Evolutionary conservation across 1,284 basidiomycete genomes (phyloP).

Genomic region (Schizopora paradoxa): DNA sequence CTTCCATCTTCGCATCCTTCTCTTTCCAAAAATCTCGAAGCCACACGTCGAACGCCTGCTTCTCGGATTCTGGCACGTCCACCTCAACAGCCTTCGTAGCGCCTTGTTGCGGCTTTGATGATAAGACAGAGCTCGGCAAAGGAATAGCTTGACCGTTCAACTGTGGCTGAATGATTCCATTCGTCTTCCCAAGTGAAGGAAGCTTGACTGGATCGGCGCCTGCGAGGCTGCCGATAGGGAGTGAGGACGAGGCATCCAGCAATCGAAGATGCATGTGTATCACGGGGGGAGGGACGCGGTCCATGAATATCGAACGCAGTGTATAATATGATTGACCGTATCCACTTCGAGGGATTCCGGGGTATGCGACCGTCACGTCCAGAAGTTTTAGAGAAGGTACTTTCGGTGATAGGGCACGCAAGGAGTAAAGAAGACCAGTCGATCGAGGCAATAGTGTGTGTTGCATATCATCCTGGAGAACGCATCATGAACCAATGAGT

Average conservation of each 20-base stretch:
- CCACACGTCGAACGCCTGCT: slow-evolving; percentile 78
- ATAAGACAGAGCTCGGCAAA: not conserved
- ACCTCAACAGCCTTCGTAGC: slow-evolving; percentile 34
- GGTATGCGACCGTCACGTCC: slow-evolving; percentile 89
- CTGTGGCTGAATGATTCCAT: too few relatives aligned
- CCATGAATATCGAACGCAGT: slow-evolving; percentile 82
- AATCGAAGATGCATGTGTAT: slow-evolving; percentile 84
- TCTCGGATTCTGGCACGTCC: slow-evolving; percentile 66
- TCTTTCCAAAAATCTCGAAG: slow-evolving; percentile 73
- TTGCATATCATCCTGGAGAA: slow-evolving; percentile 64
- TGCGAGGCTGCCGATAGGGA: slow-evolving; percentile 62
- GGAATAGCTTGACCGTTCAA: too few relatives aligned
- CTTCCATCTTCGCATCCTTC: slow-evolving; percentile 75
- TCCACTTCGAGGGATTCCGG: slow-evolving; percentile 63
- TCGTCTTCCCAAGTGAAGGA: too few relatives aligned
- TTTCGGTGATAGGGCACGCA: slow-evolving; percentile 75
- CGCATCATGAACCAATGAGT: slow-evolving; percentile 10
- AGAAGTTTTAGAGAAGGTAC: slow-evolving; percentile 76
- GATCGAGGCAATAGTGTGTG: slow-evolving; percentile 85
- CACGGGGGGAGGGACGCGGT: slow-evolving; percentile 76
- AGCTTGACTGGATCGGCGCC: slow-evolving; percentile 30
- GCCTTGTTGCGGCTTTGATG: not conserved
- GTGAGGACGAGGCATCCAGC: slow-evolving; percentile 58
- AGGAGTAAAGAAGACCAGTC: slow-evolving; percentile 83
- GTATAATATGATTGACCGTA: slow-evolving; percentile 87